Evolutionary conservation across 140 eudicot genomes (phyloP), one percentile per base, ranked within the genome.

Genomic region (Senecio squalidus): DNA sequence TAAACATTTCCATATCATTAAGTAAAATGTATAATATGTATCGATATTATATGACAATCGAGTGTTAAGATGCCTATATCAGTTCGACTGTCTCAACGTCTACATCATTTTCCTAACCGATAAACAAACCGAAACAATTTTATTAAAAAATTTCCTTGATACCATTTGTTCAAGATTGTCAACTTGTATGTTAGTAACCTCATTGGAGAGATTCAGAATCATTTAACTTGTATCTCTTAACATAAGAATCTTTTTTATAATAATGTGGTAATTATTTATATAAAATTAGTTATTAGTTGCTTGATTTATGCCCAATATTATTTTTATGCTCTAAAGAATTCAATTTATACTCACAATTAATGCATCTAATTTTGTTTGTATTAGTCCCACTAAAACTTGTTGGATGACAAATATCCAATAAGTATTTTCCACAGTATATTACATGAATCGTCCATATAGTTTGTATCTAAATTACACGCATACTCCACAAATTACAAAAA

Each of bases 131-230:
- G 14, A 36, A 4, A 36, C 43, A 36, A 4, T 34, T 34, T 1
- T 7, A 34, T 9, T 11, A 34, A 16, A 20, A 59, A 59, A 26
- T 30, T 63, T 51, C 49, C 5, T 63, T 63, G 30, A 46, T 15
- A 30, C 25, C 22, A 31, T 63, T 63, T 9, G 48, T 20, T 60
- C 40, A 43, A 43, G 40, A 5, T 26, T 9, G 31, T 15, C 24
- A 20, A 13, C 64, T 22, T 36, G 49, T 25, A 6, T 34, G 20
- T 41, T 11, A n/a, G 23, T 68, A 47, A 17, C 38, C 39, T 33
- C 13, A 15, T 70, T 17, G 64, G 70, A 39, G 51, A 27, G 34
- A 68, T 62, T 53, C 58, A 45, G 66, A 71, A 63, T 62, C 74
- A 58, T 69, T 36, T 15, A 68, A 17, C 31, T 47, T 26, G 5